phyloP scores from a whole-genome alignment of 352 stramenopile species.

The Pythium angustatum region DNA sequence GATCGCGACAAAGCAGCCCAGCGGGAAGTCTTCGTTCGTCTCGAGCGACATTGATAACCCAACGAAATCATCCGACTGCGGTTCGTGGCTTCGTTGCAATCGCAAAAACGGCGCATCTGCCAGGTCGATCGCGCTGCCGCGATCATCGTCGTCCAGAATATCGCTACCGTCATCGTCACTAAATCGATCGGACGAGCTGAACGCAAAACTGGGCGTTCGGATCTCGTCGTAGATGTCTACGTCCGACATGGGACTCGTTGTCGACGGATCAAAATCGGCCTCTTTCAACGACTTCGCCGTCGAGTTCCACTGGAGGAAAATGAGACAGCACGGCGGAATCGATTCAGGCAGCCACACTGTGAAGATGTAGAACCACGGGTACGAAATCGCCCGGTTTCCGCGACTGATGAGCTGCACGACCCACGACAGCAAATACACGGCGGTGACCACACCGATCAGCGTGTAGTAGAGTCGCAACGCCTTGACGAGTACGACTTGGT shows the following conservation, averaged over 20 bases:
- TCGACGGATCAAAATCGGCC: constrained; percentile 42
- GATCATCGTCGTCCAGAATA: constrained; percentile 45
- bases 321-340: constrained; percentile 83
- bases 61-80: constrained; percentile 55
- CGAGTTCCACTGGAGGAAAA: constrained; percentile 89
- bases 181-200: constrained; percentile 68
- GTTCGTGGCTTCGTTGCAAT: background rate
- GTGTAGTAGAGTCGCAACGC: constrained; percentile 86
- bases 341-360: constrained; percentile 85
- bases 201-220: constrained; percentile 74
- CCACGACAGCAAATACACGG: constrained; percentile 85
- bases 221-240: constrained; percentile 68
- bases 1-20: constrained; percentile 81
- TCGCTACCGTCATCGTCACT: constrained; percentile 44
- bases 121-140: constrained; percentile 32
- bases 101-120: constrained; percentile 22
- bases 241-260: constrained; percentile 54
- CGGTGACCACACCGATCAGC: constrained; percentile 82
- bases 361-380: constrained; percentile 90
- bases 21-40: constrained; percentile 73
- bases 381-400: constrained; percentile 57
- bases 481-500: constrained; percentile 81
- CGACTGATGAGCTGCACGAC: constrained; percentile 80
- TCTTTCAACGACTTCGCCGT: constrained; percentile 82
- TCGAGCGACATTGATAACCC: constrained; percentile 83